Evolutionary conservation across 139 green algal genomes (phyloP).

Genomic region (Micromonas pusilla): DNA sequence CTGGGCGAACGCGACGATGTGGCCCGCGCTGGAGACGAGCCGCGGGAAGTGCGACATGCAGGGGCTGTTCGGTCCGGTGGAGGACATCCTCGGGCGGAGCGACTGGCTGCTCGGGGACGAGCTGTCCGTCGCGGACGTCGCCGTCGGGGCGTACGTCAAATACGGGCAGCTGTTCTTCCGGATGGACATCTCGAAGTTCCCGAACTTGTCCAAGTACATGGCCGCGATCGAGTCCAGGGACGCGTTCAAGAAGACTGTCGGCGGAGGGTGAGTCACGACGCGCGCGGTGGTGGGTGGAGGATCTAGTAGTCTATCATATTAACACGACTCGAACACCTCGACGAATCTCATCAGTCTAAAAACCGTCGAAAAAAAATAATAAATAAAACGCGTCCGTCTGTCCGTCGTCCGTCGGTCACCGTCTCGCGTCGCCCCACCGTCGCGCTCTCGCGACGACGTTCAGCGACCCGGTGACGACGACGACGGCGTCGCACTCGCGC

Average conservation of each 20-base stretch:
- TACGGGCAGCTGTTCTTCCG: slow-evolving; percentile 35
- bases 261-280: background rate
- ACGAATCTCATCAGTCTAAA: no score
- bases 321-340: no score
- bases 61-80: background rate
- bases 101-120: slow-evolving; percentile 12
- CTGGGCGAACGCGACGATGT: slow-evolving; percentile 34
- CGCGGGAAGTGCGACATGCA: background rate
- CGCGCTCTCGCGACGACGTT: no score
- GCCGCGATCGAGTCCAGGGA: background rate
- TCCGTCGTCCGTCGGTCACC: no score
- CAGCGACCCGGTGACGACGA: background rate
- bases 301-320: no score
- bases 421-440: no score
- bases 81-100: background rate
- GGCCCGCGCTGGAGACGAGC: background rate
- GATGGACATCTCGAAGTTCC: slow-evolving; percentile 13
- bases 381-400: no score
- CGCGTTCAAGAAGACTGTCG: background rate
- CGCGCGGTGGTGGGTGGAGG: no score
- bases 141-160: slow-evolving; percentile 24
- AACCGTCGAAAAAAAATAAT: no score
- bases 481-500: background rate
- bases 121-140: slow-evolving; percentile 27
- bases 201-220: slow-evolving; percentile 30